Percentiles rank a stretch among this genome's conserved stretches.
phyloP scores from a whole-genome alignment of 345 rosid species.

The Hibiscus tridactylites region DNA sequence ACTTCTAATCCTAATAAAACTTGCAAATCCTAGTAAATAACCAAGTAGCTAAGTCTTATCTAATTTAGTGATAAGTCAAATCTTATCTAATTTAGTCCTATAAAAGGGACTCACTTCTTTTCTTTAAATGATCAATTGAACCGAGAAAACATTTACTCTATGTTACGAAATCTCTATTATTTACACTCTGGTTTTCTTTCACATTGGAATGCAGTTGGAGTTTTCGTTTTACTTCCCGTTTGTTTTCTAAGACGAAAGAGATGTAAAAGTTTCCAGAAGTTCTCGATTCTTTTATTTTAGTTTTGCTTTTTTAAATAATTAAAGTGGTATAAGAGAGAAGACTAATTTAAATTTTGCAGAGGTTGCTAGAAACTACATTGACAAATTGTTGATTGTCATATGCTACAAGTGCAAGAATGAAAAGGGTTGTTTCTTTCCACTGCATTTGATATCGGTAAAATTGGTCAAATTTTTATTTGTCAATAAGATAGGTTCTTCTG shows the following conservation, averaged over 20 bases:
- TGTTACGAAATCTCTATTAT: too few relatives aligned
- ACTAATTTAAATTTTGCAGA: slow-evolving; percentile 13
- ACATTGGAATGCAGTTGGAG: slow-evolving; percentile 5
- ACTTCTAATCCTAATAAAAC: not conserved
- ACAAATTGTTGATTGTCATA: slow-evolving; percentile 37
- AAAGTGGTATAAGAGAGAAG: not conserved
- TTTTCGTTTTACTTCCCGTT: not conserved
- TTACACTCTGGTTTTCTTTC: not conserved
- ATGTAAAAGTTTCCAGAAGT: not conserved
- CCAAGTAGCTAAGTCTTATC: too few relatives aligned
- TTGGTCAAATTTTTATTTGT: not conserved
- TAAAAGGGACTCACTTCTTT: too few relatives aligned
- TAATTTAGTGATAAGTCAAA: too few relatives aligned
- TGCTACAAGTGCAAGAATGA: slow-evolving; percentile 42
- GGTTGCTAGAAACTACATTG: slow-evolving; percentile 54
- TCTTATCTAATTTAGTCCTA: too few relatives aligned
- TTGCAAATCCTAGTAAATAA: not conserved
- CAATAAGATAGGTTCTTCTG: too few relatives aligned
- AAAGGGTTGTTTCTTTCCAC: slow-evolving; percentile 42
- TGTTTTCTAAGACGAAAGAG: not conserved
- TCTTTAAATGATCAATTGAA: too few relatives aligned
- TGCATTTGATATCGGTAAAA: not conserved
- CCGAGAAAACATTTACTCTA: too few relatives aligned
- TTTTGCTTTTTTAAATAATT: not conserved
- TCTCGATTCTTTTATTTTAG: not conserved